A percentile compares a stretch with the other conserved stretches of the same genome.
Conservation (phyloP, 129 eudicot species). For the Flaveria trinervia region DNA sequence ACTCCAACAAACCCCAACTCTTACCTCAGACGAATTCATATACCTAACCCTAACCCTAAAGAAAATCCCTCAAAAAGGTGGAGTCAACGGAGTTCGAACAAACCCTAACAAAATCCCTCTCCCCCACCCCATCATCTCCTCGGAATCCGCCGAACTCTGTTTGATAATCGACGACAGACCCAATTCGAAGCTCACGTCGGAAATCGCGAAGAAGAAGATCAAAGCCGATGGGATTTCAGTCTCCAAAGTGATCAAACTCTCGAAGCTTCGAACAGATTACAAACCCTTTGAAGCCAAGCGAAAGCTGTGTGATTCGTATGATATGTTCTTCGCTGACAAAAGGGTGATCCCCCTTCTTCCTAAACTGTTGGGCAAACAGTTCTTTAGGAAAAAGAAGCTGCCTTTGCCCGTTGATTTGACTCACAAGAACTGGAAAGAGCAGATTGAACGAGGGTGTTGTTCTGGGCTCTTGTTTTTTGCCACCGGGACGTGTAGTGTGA, state of each 20-base stretch:
- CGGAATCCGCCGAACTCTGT: constrained; percentile 48
- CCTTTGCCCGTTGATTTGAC: constrained; percentile 68
- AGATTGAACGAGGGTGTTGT: constrained; percentile 59
- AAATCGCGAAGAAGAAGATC: constrained; percentile 57
- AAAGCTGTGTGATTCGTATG: constrained; percentile 73
- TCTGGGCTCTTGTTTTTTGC: constrained; percentile 54
- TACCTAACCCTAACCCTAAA: constrained; percentile 70
- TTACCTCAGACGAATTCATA: constrained; percentile 64
- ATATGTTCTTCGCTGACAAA: constrained; percentile 79
- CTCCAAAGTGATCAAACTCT: constrained; percentile 58
- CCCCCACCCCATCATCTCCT: constrained; percentile 55
- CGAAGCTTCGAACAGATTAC: constrained; percentile 67
- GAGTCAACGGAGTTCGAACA: constrained; percentile 30
- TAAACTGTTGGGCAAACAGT: constrained; percentile 59
- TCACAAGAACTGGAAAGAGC: constrained; percentile 68
- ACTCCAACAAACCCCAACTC: constrained; percentile 43
- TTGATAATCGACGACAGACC: constrained; percentile 77
- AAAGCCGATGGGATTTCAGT: constrained; percentile 42
- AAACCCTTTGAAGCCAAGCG: constrained; percentile 68
- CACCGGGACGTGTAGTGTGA: constrained; percentile 77
- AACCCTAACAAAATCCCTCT: constrained; percentile 71
- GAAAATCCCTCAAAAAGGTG: constrained; percentile 65
- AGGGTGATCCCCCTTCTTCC: constrained; percentile 67
- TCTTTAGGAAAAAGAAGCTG: constrained; percentile 74
- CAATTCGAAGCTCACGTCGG: constrained; percentile 46